A percentile compares a stretch with the other conserved stretches of the same genome.
Evolutionary conservation across 2,329 filamentous ascomycete genomes (phyloP).

Genomic region (Ceratocystis papillata): DNA sequence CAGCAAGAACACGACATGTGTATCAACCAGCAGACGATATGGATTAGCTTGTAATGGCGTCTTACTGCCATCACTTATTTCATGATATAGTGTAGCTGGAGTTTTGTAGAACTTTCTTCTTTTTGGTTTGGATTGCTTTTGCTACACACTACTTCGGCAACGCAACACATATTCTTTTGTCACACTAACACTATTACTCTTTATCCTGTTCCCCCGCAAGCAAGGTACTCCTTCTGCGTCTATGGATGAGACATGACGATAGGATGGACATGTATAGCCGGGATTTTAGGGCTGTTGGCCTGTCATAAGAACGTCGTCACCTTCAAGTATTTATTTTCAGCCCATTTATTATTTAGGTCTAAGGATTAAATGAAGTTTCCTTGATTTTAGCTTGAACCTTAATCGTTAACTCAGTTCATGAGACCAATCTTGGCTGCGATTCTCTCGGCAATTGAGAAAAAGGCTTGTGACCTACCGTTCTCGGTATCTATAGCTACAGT

Average conservation of each 20-base stretch:
- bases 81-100: neutral
- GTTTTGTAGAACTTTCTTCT: neutral
- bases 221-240: no score
- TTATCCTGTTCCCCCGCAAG: no score
- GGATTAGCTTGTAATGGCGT: conserved; percentile 40
- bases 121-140: neutral
- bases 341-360: neutral
- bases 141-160: no score
- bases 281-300: no score
- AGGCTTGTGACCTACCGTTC: conserved; percentile 60
- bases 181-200: no score
- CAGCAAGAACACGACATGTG: conserved; percentile 68
- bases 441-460: conserved; percentile 55
- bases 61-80: neutral
- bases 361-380: neutral
- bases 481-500: conserved; percentile 80
- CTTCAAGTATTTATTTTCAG: no score
- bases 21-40: conserved; percentile 69
- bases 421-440: conserved; percentile 40
- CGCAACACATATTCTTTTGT: no score
- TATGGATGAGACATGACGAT: no score
- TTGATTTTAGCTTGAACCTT: neutral
- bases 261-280: no score
- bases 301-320: no score
- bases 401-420: conserved; percentile 13